Conservation (phyloP, 768 basidiomycete genomes). For the Pulveroboletus sp. region DNA sequence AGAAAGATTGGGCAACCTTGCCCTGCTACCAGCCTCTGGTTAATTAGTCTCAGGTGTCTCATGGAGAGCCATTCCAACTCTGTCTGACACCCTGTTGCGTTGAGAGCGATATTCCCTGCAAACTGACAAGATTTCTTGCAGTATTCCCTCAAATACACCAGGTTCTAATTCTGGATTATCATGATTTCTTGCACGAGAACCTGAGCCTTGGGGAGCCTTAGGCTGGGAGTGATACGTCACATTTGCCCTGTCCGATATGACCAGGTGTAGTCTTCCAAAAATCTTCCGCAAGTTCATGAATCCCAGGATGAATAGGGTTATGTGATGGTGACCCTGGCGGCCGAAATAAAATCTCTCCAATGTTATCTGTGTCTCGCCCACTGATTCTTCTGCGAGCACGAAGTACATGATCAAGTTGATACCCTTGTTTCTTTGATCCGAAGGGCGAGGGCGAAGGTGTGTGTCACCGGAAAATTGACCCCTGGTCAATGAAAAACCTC, state of each 20-base stretch:
- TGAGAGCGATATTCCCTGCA: slow-evolving; percentile 21
- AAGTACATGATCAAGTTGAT: slow-evolving; percentile 16
- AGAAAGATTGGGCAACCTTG: background rate
- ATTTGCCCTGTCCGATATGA: slow-evolving; percentile 8
- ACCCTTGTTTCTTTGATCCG: slow-evolving; percentile 1
- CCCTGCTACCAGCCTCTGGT: too few relatives aligned
- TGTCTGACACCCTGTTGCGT: background rate
- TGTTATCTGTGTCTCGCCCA: slow-evolving; percentile 10
- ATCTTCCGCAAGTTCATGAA: slow-evolving; percentile 9
- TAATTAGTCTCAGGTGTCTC: too few relatives aligned
- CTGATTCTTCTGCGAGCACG: slow-evolving; percentile 3
- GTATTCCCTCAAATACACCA: slow-evolving; percentile 15
- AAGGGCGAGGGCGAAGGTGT: background rate
- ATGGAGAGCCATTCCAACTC: background rate
- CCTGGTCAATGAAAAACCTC: background rate
- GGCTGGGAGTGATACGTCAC: slow-evolving; percentile 14
- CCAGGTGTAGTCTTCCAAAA: slow-evolving; percentile 9
- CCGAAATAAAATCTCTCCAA: slow-evolving; percentile 13
- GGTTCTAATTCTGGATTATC: slow-evolving; percentile 10
- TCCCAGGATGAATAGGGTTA: slow-evolving; percentile 18
- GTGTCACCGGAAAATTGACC: background rate
- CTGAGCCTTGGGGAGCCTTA: slow-evolving; percentile 5
- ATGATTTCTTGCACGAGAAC: slow-evolving; percentile 9
- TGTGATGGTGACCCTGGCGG: slow-evolving; percentile 12
- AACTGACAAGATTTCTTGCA: slow-evolving; percentile 14